Percentiles rank a stretch among this genome's conserved stretches.
These are phyloP conservation scores for Apiotrichum sp. DNA, from an alignment of 1,284 basidiomycete species.

Conservation along the genomic window DNA sequence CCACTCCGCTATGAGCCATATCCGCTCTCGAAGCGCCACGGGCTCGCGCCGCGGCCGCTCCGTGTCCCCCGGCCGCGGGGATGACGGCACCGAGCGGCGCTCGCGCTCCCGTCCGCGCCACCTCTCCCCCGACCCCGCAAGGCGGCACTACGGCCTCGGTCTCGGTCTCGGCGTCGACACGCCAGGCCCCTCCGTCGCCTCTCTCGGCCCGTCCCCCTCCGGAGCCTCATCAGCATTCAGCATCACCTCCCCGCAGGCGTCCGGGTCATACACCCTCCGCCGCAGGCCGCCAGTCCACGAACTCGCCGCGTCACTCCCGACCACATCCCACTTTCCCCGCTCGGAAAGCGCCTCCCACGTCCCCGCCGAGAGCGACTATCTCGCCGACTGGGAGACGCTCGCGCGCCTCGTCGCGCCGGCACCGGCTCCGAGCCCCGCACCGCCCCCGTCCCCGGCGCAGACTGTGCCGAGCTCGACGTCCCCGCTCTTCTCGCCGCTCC, in stretches of 20 bases:
- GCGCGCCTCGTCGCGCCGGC: conserved; percentile 23
- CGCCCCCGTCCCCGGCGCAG: neutral
- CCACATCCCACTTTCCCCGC: neutral
- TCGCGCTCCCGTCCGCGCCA: too few relatives aligned
- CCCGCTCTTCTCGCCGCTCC: neutral
- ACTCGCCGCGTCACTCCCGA: neutral
- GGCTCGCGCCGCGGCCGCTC: too few relatives aligned
- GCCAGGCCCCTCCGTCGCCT: too few relatives aligned
- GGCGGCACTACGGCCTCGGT: too few relatives aligned
- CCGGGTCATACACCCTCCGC: neutral
- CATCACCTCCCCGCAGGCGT: neutral
- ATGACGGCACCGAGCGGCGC: too few relatives aligned
- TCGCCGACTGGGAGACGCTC: conserved; percentile 36
- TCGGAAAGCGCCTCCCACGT: neutral
- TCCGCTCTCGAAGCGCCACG: too few relatives aligned
- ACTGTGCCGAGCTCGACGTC: neutral
- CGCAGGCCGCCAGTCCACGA: neutral
- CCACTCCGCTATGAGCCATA: too few relatives aligned
- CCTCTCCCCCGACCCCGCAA: too few relatives aligned
- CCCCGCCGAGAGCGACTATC: conserved; percentile 12
- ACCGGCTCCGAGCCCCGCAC: neutral
- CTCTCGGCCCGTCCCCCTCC: too few relatives aligned
- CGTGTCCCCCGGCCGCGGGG: too few relatives aligned
- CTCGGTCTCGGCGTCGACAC: too few relatives aligned
- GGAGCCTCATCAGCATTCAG: too few relatives aligned